phyloP scores from a whole-genome alignment of 2,329 filamentous ascomycete species.

The Aureobasidium sp. region DNA sequence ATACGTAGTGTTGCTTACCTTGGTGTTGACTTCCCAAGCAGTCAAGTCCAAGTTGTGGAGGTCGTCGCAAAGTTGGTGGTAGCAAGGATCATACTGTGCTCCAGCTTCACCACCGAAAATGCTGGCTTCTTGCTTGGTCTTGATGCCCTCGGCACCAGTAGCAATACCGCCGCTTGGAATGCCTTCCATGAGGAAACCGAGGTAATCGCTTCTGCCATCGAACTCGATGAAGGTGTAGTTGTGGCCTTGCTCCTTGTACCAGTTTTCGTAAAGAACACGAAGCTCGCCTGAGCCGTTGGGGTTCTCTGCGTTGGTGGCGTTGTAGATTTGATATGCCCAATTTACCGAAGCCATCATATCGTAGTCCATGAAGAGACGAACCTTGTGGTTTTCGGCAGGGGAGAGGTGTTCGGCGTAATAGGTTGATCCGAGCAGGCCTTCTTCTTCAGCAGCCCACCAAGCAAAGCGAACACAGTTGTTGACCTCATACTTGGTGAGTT shows the following conservation, averaged over 20 bases:
- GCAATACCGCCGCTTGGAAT: slow-evolving; percentile 70
- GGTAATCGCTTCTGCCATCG: slow-evolving; percentile 72
- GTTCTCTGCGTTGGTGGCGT: slow-evolving; percentile 26
- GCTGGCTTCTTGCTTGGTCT: slow-evolving; percentile 56
- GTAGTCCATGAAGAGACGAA: slow-evolving; percentile 61
- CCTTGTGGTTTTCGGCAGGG: slow-evolving; percentile 45
- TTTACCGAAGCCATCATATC: slow-evolving; percentile 63
- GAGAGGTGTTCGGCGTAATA: slow-evolving; percentile 46
- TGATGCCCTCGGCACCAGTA: slow-evolving; percentile 68
- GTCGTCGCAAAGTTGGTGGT: slow-evolving; percentile 46
- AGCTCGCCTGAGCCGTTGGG: slow-evolving; percentile 53
- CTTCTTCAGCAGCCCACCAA: slow-evolving; percentile 58
- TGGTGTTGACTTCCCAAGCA: slow-evolving; percentile 48
- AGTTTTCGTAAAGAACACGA: slow-evolving; percentile 58
- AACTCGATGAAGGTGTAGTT: slow-evolving; percentile 66
- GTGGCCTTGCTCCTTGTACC: slow-evolving; percentile 52
- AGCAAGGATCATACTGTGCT: slow-evolving; percentile 47
- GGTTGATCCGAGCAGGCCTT: slow-evolving; percentile 51
- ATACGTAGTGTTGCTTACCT: slow-evolving; percentile 16
- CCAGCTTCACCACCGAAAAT: slow-evolving; percentile 64
- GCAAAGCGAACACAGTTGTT: slow-evolving; percentile 61
- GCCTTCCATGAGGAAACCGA: slow-evolving; percentile 58
- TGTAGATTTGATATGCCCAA: slow-evolving; percentile 47
- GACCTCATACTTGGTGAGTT: slow-evolving; percentile 61
- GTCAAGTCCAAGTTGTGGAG: slow-evolving; percentile 45